A percentile compares a stretch with the other conserved stretches of the same genome.
phyloP scores from a whole-genome alignment of 441 rosid species.

The Eruca vesicaria region DNA sequence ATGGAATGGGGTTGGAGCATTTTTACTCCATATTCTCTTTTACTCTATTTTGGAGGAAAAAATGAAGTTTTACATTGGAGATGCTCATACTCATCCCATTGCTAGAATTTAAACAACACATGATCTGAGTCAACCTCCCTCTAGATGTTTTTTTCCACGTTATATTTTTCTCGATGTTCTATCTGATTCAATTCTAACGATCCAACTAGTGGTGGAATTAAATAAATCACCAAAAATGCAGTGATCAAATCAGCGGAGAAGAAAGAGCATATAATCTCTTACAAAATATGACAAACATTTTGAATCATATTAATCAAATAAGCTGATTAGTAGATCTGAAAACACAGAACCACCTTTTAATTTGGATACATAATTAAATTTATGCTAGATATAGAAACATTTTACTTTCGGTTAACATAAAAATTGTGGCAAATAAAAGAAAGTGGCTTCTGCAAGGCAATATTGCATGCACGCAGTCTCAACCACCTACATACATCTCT shows the following conservation, averaged over 20 bases:
- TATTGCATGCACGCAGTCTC: constrained; percentile 10
- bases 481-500: background rate
- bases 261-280: background rate
- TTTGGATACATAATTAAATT: background rate
- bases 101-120: background rate
- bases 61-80: too few species aligned
- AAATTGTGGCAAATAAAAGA: background rate
- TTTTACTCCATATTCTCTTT: too few species aligned
- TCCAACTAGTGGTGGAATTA: background rate
- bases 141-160: background rate
- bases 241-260: background rate
- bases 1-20: too few species aligned
- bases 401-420: background rate
- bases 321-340: background rate
- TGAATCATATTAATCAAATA: background rate
- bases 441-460: constrained; percentile 5
- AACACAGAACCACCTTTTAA: background rate
- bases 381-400: background rate
- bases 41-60: too few species aligned
- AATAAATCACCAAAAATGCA: background rate
- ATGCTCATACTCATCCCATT: too few species aligned
- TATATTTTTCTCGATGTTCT: background rate
- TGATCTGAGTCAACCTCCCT: background rate
- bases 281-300: background rate
- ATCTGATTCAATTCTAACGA: background rate